Evolutionary conservation across 2,329 filamentous ascomycete genomes (phyloP).

Genomic region (Rhynchosporium secalis): DNA sequence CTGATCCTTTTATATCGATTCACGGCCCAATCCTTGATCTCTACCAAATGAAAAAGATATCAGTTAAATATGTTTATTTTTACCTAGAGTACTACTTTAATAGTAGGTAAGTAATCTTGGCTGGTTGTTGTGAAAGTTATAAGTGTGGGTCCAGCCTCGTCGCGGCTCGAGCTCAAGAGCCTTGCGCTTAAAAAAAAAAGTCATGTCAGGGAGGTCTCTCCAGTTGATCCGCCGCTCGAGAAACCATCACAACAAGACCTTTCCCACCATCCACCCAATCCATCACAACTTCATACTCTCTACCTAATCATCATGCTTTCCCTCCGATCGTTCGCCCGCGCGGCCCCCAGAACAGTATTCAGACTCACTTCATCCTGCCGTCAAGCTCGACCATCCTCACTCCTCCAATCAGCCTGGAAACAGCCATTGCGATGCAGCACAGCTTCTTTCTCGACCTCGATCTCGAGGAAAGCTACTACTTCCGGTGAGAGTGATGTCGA

Average conservation of each 20-base stretch:
- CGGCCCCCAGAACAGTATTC: conserved; percentile 63
- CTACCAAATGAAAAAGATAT: no score
- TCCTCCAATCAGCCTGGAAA: conserved; percentile 36
- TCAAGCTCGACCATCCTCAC: conserved; percentile 17
- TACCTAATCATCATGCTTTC: conserved; percentile 59
- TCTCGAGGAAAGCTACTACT: conserved; percentile 42
- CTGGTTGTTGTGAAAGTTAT: neutral
- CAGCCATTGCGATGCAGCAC: conserved; percentile 32
- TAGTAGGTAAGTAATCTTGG: no score
- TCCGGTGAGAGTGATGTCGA: conserved; percentile 67
- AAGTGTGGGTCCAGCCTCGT: neutral
- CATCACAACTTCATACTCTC: neutral
- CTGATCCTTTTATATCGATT: no score
- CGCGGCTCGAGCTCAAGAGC: neutral
- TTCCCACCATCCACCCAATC: neutral
- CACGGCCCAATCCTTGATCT: no score
- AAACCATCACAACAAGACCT: neutral
- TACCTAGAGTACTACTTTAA: no score
- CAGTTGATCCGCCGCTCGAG: neutral
- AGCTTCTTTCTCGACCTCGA: conserved; percentile 43
- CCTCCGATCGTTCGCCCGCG: conserved; percentile 64
- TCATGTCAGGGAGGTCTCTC: neutral
- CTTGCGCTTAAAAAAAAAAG: conserved; percentile 8
- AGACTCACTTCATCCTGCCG: conserved; percentile 41
- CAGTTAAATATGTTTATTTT: no score